These are phyloP conservation scores for Fusarium chuoi DNA, from an alignment of 2,329 filamentous ascomycete species.

Conservation along the genomic window DNA sequence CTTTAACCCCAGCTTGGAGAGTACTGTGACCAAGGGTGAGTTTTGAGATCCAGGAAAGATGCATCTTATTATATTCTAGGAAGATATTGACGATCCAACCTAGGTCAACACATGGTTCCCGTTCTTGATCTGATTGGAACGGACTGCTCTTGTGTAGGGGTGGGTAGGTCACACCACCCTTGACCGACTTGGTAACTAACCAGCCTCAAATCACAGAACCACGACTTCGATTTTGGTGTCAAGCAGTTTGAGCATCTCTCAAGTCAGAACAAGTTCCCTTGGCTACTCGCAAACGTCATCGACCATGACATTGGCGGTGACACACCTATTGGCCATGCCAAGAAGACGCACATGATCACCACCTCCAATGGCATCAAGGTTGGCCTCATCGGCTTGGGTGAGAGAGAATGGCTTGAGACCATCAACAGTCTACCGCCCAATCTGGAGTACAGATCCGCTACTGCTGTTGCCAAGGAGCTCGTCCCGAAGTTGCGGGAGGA, in stretches of 20 bases:
- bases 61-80: not conserved
- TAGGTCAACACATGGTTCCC: constrained; percentile 86
- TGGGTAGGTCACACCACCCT: constrained; percentile 56
- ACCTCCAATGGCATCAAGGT: constrained; percentile 87
- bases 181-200: constrained; percentile 22
- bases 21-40: constrained; percentile 84
- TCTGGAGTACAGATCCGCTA: constrained; percentile 83
- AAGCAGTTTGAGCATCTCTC: constrained; percentile 80
- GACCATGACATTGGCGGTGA: constrained; percentile 82
- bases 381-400: constrained; percentile 85
- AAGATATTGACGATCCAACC: not conserved
- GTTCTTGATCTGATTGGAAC: constrained; percentile 82
- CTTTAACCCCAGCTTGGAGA: constrained; percentile 91
- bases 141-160: constrained; percentile 83
- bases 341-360: constrained; percentile 79
- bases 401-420: constrained; percentile 89
- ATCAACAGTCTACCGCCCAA: constrained; percentile 87
- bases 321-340: constrained; percentile 79
- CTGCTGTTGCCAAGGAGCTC: constrained; percentile 78
- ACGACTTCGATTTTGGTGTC: constrained; percentile 93
- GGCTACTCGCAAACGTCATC: constrained; percentile 88
- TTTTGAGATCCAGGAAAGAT: not conserved
- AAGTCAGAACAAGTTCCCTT: constrained; percentile 83
- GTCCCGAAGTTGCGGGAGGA: constrained; percentile 77
- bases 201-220: constrained; percentile 66